Evolutionary conservation across 352 stramenopile genomes (phyloP), one percentile per base, ranked within the genome.

Genomic region (Pilasporangium apinafurcum): DNA sequence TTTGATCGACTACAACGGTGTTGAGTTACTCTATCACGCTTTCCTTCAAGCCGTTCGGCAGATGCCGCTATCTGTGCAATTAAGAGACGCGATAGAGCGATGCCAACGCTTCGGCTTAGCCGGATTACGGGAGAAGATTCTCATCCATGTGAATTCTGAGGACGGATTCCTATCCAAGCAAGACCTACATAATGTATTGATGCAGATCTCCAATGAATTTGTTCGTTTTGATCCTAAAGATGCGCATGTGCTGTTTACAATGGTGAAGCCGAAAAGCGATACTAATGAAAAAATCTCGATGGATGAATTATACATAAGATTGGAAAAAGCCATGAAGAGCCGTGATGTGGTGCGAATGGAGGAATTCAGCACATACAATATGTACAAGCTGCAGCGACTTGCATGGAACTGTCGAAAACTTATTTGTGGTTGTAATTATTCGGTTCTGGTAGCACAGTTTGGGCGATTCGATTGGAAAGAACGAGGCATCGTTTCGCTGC

Each of bases 391-490:
- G 2, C 74, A 82, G 27, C 56, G 53, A 2, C 53, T 90, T 34
- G 62, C 68, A 2, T 58, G 53, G 43, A 86, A 83, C 46, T 70
- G 58, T 32, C 57, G 74, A 32, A 70, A 70, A 26, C 45, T 87
- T 14, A 31, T 76, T 2, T 69, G 54, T 32, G 47, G 39, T 7
- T n/a, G n/a, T n/a, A 59, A 54, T 14, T 65, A 66, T 25, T 36
- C 33, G 4, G 28, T 72, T 12, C 53, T 87, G 27, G 37, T 68
- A n/a, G 20, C 39, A 22, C 56, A 64, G 25, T 90, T 86, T 52
- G 68, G 83, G 36, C 59, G 78, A 14, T 87, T 70, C 41, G 78
- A 87, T 40, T 90, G 78, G 78, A 54, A 58, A 32, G 57, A 80
- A 32, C 46, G 36, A 9, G 68, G 70, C 6, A 33, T 69, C 22